Evolutionary conservation across 108 stramenopile species (phyloP).

Genomic region (Nitzschia sp.): DNA sequence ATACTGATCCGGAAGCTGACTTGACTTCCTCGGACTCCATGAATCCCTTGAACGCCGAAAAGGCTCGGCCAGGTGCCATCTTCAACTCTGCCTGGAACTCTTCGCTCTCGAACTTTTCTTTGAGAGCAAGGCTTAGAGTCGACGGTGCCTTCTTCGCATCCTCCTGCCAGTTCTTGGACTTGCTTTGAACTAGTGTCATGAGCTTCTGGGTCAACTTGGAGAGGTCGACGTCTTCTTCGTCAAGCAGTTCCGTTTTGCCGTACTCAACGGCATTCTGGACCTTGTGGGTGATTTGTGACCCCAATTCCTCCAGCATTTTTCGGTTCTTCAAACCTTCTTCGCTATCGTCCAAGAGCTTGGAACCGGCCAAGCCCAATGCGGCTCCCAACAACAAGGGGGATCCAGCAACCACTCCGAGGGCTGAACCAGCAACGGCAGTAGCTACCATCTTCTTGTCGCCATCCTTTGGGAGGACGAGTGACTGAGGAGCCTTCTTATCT

Average conservation of each 20-base stretch:
- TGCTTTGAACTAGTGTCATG: not conserved
- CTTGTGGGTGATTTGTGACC: not conserved
- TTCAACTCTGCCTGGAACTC: slow-evolving; percentile 10
- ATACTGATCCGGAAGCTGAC: not conserved
- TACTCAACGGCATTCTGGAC: slow-evolving; percentile 14
- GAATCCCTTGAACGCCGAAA: slow-evolving; percentile 4
- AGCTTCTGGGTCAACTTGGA: slow-evolving; percentile 13
- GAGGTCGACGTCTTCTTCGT: slow-evolving; percentile 20
- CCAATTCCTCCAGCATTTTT: slow-evolving; percentile 8
- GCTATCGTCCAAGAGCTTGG: slow-evolving; percentile 11
- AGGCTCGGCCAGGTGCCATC: slow-evolving; percentile 3
- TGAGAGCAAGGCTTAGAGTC: not conserved
- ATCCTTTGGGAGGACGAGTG: not conserved
- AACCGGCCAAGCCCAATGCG: slow-evolving; percentile 17
- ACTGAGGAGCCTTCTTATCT: not conserved
- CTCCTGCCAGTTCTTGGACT: not conserved
- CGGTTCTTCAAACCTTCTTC: slow-evolving; percentile 13
- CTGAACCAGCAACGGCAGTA: slow-evolving; percentile 22
- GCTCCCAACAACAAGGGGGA: slow-evolving; percentile 23
- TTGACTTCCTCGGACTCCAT: slow-evolving; percentile 27
- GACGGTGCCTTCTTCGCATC: not conserved
- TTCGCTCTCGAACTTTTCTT: slow-evolving; percentile 5
- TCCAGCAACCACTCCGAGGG: slow-evolving; percentile 10
- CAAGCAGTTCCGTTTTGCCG: slow-evolving; percentile 4
- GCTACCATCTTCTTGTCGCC: slow-evolving; percentile 5